Conservation (phyloP, 176 grass and related monocot species). For the Bolboschoenus planiculmis region DNA sequence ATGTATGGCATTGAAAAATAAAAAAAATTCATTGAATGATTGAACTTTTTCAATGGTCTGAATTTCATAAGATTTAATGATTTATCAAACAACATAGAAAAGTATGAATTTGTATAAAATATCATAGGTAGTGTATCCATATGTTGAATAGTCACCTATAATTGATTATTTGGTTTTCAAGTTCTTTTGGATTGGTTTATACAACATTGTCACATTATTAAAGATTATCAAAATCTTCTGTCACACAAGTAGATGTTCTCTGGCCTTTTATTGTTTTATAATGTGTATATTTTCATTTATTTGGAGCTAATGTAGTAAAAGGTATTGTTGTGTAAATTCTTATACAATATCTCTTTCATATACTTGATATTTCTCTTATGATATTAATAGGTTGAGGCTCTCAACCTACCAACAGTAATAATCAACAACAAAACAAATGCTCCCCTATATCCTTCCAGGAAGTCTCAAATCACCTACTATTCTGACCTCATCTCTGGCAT, state of each 20-base stretch:
- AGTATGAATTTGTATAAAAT: not conserved
- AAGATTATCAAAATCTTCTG: not conserved
- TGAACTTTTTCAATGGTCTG: not conserved
- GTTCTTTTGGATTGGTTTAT: not conserved
- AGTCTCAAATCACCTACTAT: slow-evolving; percentile 34
- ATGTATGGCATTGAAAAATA: not conserved
- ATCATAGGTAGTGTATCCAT: not conserved
- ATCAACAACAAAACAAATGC: slow-evolving; percentile 19
- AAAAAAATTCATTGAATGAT: not conserved
- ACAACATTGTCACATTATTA: not conserved
- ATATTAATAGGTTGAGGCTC: not conserved
- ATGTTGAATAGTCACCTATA: not conserved
- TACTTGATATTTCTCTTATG: not conserved
- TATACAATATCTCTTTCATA: not conserved
- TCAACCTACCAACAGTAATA: slow-evolving; percentile 54
- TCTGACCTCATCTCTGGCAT: slow-evolving; percentile 42
- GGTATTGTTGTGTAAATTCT: not conserved
- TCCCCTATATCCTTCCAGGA: not conserved
- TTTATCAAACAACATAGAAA: not conserved
- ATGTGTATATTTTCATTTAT: not conserved
- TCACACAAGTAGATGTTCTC: not conserved
- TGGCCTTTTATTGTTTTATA: not conserved
- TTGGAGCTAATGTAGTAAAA: not conserved
- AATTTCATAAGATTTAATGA: not conserved
- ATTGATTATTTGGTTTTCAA: not conserved